Percentiles rank a stretch among this genome's conserved stretches.
Conservation (phyloP, 2,329 filamentous ascomycete genomes). For the Colletotrichum ledebouriae region DNA sequence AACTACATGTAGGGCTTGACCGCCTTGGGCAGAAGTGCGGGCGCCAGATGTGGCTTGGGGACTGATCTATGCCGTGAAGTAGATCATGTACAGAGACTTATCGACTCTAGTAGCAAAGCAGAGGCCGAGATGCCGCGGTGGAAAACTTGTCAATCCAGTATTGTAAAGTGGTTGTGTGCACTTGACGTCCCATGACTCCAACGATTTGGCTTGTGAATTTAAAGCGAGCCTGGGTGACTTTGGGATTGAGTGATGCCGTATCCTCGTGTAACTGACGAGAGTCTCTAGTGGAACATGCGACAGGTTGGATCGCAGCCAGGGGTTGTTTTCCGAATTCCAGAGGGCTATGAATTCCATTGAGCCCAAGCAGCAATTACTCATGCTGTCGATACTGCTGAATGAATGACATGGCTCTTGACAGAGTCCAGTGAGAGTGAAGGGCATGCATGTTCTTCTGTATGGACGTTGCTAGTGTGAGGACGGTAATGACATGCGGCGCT, state of each 20-base stretch:
- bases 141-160: conserved; percentile 15
- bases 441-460: not conserved
- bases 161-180: not conserved
- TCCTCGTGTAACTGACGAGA: conserved; percentile 1
- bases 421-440: not conserved
- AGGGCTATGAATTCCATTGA: conserved; percentile 14
- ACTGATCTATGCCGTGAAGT: conserved; percentile 16
- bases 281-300: conserved; percentile 25
- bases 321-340: conserved; percentile 6
- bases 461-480: conserved; percentile 8
- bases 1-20: not conserved
- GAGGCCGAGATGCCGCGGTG: conserved; percentile 14
- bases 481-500: conserved; percentile 28
- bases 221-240: not conserved
- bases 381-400: not conserved
- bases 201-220: not conserved
- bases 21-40: conserved; percentile 19
- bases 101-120: not conserved
- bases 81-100: conserved; percentile 29
- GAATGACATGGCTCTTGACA: not conserved
- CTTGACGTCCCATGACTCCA: not conserved
- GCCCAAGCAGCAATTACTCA: not conserved
- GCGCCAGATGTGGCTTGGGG: conserved; percentile 23
- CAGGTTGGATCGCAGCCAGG: not conserved
- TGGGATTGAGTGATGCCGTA: conserved; percentile 12